These are phyloP conservation scores for Starmerella ratchasimensis DNA, from an alignment of 805 yeast species.

Conservation along the genomic window DNA sequence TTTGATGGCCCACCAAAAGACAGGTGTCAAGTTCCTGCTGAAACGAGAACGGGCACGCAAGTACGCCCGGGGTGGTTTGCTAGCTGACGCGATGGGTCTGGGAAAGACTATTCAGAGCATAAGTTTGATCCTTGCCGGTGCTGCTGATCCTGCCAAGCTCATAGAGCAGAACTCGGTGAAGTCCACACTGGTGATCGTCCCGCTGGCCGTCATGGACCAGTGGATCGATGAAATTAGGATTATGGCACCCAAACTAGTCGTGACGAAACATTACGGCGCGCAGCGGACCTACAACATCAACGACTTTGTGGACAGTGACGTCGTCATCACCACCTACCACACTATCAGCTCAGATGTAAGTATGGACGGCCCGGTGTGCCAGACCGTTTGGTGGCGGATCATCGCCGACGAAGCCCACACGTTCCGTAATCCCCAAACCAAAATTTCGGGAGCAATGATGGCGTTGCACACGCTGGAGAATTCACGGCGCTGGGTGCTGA, in stretches of 20 bases:
- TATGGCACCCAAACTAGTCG: slow-evolving; percentile 29
- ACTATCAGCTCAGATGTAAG: slow-evolving; percentile 23
- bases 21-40: slow-evolving; percentile 33
- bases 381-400: slow-evolving; percentile 37
- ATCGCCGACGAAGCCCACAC: slow-evolving; percentile 54
- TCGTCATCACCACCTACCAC: slow-evolving; percentile 27
- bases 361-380: slow-evolving; percentile 21
- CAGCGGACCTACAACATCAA: slow-evolving; percentile 15
- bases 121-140: slow-evolving; percentile 47
- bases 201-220: slow-evolving; percentile 32
- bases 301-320: slow-evolving; percentile 24
- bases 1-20: slow-evolving; percentile 35
- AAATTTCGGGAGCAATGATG: slow-evolving; percentile 35
- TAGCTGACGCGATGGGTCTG: slow-evolving; percentile 84
- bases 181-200: slow-evolving; percentile 32
- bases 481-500: slow-evolving; percentile 39
- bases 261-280: slow-evolving; percentile 26
- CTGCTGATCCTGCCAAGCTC: slow-evolving; percentile 12
- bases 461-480: slow-evolving; percentile 29
- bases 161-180: slow-evolving; percentile 2
- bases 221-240: slow-evolving; percentile 30
- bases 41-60: slow-evolving; percentile 27
- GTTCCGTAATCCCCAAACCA: slow-evolving; percentile 39
- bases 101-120: slow-evolving; percentile 75
- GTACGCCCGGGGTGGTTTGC: slow-evolving; percentile 38